Percentiles rank a stretch among this genome's conserved stretches.
Evolutionary conservation across 1,284 basidiomycete genomes (phyloP).

Genomic region (Volvariella surrecta): DNA sequence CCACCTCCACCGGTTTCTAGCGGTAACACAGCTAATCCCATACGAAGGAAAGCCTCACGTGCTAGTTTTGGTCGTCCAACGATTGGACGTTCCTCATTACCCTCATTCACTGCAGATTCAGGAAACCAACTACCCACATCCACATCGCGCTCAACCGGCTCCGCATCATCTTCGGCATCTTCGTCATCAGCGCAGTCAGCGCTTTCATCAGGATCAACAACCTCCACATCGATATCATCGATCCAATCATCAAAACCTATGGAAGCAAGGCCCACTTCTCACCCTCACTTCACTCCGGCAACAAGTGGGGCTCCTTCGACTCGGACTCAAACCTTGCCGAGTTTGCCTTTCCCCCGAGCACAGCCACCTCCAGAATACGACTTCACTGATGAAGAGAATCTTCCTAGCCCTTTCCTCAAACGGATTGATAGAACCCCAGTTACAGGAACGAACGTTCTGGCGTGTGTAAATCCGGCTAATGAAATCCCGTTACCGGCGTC

Average conservation of each 20-base stretch:
- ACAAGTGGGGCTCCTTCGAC: constrained; percentile 11
- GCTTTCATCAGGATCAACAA: constrained; percentile 9
- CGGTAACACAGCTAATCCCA: constrained; percentile 19
- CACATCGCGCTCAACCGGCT: constrained; percentile 2
- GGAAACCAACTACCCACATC: constrained; percentile 1
- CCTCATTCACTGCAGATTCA: constrained; percentile 9
- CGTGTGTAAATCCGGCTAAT: too few relatives aligned
- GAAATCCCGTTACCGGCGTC: too few relatives aligned
- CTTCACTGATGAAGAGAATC: constrained; percentile 69
- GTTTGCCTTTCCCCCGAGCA: constrained; percentile 15
- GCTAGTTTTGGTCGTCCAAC: constrained; percentile 9
- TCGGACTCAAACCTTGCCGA: constrained; percentile 8
- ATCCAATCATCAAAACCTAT: constrained; percentile 6
- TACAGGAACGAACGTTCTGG: too few relatives aligned
- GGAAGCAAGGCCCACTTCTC: constrained; percentile 26
- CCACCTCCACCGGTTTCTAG: constrained; percentile 8
- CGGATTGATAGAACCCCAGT: constrained; percentile 24
- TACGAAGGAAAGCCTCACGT: constrained; percentile 35
- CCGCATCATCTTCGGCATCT: background rate
- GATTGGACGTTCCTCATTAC: constrained; percentile 14
- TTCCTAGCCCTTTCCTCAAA: constrained; percentile 78
- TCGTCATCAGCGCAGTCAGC: background rate
- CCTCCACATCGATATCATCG: constrained; percentile 13
- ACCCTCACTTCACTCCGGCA: constrained; percentile 25
- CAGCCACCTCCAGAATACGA: constrained; percentile 44